These are phyloP conservation scores for Fusarium sp. DNA, from an alignment of 2,329 filamentous ascomycete species.

Conservation along the genomic window DNA sequence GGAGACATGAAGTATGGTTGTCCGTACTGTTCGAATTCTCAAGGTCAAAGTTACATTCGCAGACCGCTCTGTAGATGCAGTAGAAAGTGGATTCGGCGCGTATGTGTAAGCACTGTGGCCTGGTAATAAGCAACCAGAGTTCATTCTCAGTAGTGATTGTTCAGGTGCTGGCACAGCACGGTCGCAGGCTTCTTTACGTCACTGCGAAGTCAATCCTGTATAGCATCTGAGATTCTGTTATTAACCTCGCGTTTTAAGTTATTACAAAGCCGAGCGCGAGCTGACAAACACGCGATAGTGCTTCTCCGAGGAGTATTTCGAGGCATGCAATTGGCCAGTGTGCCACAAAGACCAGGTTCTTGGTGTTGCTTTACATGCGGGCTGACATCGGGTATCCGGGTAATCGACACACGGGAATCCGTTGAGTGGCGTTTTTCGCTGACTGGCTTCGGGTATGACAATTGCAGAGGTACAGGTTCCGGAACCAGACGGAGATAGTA, in stretches of 20 bases:
- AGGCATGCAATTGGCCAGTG: neutral
- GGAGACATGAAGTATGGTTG: too few species aligned
- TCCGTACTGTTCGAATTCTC: too few species aligned
- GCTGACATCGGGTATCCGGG: neutral
- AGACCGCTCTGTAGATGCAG: too few species aligned
- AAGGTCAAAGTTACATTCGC: too few species aligned
- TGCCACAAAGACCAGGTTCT: too few species aligned
- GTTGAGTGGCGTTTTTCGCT: neutral
- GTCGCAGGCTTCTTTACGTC: neutral
- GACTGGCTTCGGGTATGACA: neutral
- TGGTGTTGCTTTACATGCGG: too few species aligned
- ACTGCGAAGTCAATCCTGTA: rapidly evolving
- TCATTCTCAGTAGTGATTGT: too few species aligned
- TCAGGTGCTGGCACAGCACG: too few species aligned
- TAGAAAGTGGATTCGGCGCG: too few species aligned
- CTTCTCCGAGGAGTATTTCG: neutral
- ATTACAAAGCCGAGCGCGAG: neutral
- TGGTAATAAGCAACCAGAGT: too few species aligned
- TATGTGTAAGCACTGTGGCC: too few species aligned
- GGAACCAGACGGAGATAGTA: neutral
- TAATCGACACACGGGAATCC: neutral
- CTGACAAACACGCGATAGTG: neutral
- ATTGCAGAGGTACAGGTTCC: neutral
- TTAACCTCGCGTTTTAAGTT: neutral
- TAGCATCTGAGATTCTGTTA: too few species aligned